These are phyloP conservation scores for Bombardia bombarda DNA, from an alignment of 495 filamentous ascomycete genomes.

Conservation along the genomic window DNA sequence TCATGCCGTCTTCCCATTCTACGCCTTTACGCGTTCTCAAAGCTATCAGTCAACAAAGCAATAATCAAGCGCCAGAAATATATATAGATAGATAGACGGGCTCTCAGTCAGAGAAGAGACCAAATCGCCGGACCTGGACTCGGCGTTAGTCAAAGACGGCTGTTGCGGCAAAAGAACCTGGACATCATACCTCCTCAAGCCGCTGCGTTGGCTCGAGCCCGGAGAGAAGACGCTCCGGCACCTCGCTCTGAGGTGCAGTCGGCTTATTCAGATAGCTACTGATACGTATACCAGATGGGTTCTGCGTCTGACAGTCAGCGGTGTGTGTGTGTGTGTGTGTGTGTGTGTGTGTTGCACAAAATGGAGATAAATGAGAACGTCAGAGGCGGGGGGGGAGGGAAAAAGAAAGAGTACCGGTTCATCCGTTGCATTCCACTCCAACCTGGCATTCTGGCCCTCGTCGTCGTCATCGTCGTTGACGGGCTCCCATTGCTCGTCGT, in stretches of 20 bases:
- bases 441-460: conserved; percentile 49
- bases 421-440: conserved; percentile 75
- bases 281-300: conserved; percentile 27
- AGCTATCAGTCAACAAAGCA: no score
- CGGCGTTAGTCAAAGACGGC: not conserved
- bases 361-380: not conserved
- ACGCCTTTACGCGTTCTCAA: no score
- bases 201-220: conserved; percentile 59
- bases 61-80: conserved; percentile 31
- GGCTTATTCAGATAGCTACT: conserved; percentile 24
- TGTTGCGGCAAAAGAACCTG: not conserved
- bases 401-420: conserved; percentile 28
- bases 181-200: conserved; percentile 44
- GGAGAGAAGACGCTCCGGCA: conserved; percentile 18
- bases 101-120: conserved; percentile 40
- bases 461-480: conserved; percentile 60
- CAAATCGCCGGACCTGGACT: conserved; percentile 40
- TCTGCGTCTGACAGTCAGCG: conserved; percentile 24
- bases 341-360: not conserved
- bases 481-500: conserved; percentile 82
- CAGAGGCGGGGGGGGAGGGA: not conserved
- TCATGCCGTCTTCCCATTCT: no score
- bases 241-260: conserved; percentile 16
- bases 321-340: not conserved
- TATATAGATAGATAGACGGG: no score